Percentiles rank a stretch among this genome's conserved stretches.
These are phyloP conservation scores for Russula dissimulans DNA, from an alignment of 768 basidiomycete genomes.

Conservation along the genomic window DNA sequence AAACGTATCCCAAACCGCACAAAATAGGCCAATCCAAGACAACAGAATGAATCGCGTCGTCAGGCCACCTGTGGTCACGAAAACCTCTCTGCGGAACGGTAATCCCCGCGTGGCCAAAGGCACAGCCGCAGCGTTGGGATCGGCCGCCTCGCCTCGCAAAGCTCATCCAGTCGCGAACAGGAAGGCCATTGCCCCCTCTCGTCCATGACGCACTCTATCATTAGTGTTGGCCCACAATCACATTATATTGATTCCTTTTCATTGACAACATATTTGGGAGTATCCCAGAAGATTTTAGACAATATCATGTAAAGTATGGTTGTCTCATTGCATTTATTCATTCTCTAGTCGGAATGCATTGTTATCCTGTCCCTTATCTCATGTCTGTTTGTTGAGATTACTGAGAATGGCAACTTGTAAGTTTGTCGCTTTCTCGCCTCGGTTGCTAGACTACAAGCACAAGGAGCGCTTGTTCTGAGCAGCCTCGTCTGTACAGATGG, in stretches of 20 bases:
- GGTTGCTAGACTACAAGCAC: too few species aligned
- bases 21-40: not conserved
- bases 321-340: not conserved
- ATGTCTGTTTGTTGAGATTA: not conserved
- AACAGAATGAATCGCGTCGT: not conserved
- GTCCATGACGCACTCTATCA: conserved; percentile 2
- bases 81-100: conserved; percentile 9
- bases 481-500: too few species aligned
- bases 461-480: too few species aligned
- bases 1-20: not conserved
- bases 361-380: not conserved
- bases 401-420: not conserved
- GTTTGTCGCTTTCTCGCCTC: not conserved
- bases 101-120: conserved; percentile 5
- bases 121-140: not conserved
- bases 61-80: conserved; percentile 5
- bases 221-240: not conserved
- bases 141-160: not conserved
- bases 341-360: not conserved
- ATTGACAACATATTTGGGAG: not conserved
- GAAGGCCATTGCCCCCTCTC: not conserved
- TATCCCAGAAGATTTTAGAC: conserved; percentile 1
- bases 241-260: not conserved
- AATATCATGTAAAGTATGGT: conserved; percentile 13
- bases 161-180: conserved; percentile 2